Evolutionary conservation across 768 basidiomycete species (phyloP), one percentile per base, ranked within the genome.

Genomic region (Mycena maculata): DNA sequence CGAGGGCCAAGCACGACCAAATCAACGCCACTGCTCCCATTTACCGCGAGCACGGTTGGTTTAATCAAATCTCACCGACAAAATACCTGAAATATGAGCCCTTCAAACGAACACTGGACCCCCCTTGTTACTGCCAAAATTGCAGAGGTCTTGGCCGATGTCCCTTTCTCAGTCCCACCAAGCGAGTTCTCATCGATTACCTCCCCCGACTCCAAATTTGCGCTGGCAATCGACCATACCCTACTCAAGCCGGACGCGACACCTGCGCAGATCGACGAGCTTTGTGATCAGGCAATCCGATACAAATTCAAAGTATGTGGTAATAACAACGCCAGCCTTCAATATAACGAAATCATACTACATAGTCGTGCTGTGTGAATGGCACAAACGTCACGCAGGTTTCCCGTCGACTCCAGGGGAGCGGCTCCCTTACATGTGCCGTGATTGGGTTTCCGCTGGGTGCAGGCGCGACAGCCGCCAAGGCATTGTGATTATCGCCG

Each of bases 371-470:
- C 71, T 87, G 86, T 60, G 82, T 87, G 0, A 86, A 86, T 60
- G 84, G 85, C 15, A 68, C 79, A 13, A 78, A 85, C 69, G 78
- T 85, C 49, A 72, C 76, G 25, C 82, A 79, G 59, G 85, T 86
- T 11, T 73, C 81, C 8, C 72, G 76, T 16, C 80, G 80, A 22
- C 74, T 87, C 30, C 44, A 73, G 41, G 81, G 79, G 1, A 81
- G 83, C 10, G 70, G 76, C 0, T 76, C 74, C 4, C 79, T 85
- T 3, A 76, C 82, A 2, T 87, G 86, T 62, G 81, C 81, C 48
- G 86, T 87, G 0, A 77, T 87, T 22, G 85, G 85, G 3, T 87
- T 87, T 66, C 86, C 85, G 45, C 78, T 87, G 2, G 86, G 86
- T 12, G 85, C 86, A 11, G 79, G 79, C 7, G 80, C 82, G 22